Evolutionary conservation across 495 filamentous ascomycete genomes (phyloP).

Genomic region (Penicillium simplicissimum): DNA sequence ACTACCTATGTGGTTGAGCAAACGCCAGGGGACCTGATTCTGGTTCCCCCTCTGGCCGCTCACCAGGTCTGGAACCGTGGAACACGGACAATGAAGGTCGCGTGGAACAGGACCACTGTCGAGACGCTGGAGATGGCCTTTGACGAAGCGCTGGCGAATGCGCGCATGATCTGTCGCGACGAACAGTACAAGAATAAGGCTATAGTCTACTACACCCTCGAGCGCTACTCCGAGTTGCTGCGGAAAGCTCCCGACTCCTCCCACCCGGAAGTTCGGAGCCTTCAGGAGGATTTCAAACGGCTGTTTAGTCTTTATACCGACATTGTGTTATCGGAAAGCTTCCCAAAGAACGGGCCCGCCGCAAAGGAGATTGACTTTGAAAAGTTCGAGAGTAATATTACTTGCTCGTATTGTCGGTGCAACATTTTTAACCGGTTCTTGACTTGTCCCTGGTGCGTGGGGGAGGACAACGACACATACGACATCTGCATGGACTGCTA

Average conservation of each 20-base stretch:
- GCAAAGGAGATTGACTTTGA: conserved; percentile 70
- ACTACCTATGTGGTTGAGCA: conserved; percentile 92
- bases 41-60: conserved; percentile 93
- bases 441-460: conserved; percentile 78
- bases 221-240: conserved; percentile 72
- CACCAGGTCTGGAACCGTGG: conserved; percentile 99
- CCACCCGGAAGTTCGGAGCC: conserved; percentile 59
- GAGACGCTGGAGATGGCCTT: conserved; percentile 86
- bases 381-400: conserved; percentile 82
- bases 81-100: conserved; percentile 91
- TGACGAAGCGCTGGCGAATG: conserved; percentile 80
- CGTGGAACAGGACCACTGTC: conserved; percentile 96
- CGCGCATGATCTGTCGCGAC: conserved; percentile 91
- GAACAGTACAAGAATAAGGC: conserved; percentile 99
- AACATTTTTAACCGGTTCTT: conserved; percentile 98
- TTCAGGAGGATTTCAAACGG: conserved; percentile 74
- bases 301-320: conserved; percentile 75
- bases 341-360: conserved; percentile 56
- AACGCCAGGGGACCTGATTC: conserved; percentile 87
- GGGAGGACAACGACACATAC: conserved; percentile 72
- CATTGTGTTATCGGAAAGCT: conserved; percentile 82
- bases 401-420: conserved; percentile 91
- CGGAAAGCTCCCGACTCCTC: conserved; percentile 38
- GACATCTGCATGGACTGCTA: conserved; percentile 98
- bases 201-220: conserved; percentile 82